Percentiles rank a stretch among this genome's conserved stretches.
Evolutionary conservation across 768 basidiomycete species (phyloP).

Genomic region (Pisolithus orientalis): DNA sequence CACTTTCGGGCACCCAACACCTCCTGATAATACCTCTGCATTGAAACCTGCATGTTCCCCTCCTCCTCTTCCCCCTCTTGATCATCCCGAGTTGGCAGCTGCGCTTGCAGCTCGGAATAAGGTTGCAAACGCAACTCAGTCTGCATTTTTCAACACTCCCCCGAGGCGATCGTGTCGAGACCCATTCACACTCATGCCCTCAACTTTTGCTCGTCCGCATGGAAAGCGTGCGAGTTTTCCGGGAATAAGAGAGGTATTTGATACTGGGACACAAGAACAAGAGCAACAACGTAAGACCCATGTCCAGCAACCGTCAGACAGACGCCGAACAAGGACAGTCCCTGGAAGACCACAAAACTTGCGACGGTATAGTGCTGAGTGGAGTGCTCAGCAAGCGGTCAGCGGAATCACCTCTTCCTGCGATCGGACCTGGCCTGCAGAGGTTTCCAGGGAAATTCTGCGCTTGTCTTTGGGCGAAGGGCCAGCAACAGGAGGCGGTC

Average conservation of each 20-base stretch:
- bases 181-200: conserved; percentile 16
- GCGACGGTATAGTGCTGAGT: conserved; percentile 53
- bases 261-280: conserved; percentile 4
- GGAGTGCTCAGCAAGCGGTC: conserved; percentile 44
- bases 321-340: conserved; percentile 16
- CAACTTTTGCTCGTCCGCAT: conserved; percentile 21
- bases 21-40: conserved; percentile 16
- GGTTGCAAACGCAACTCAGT: conserved; percentile 3
- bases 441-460: conserved; percentile 52
- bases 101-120: conserved; percentile 16
- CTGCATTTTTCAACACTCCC: conserved; percentile 14
- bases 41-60: conserved; percentile 24
- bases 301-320: neutral
- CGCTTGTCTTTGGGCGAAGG: conserved; percentile 38
- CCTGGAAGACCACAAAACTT: conserved; percentile 32
- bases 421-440: conserved; percentile 49
- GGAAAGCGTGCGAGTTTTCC: conserved; percentile 25
- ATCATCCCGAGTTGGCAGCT: conserved; percentile 31
- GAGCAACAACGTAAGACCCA: conserved; percentile 5
- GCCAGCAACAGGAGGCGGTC: conserved; percentile 2
- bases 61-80: conserved; percentile 52
- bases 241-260: conserved; percentile 19
- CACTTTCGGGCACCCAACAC: conserved; percentile 37
- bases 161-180: conserved; percentile 13
- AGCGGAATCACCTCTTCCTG: conserved; percentile 22